Percentiles rank a stretch among this genome's conserved stretches.
Evolutionary conservation across 192 early-diverging fungal genomes (phyloP).

Genomic region (Dissophora globulifera): DNA sequence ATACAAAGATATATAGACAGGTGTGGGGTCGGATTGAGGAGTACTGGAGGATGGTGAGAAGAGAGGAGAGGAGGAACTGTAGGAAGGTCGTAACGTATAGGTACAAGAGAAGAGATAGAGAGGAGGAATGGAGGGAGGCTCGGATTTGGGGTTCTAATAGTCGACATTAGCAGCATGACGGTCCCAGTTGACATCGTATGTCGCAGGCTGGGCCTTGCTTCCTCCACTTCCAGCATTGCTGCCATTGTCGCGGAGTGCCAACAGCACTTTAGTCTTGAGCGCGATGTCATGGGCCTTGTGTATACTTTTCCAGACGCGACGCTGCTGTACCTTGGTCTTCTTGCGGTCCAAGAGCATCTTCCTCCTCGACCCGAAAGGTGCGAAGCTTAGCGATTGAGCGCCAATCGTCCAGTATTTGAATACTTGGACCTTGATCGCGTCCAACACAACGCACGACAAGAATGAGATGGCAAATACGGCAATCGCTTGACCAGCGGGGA

Average conservation of each 20-base stretch:
- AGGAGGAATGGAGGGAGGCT: neutral
- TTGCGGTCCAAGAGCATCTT: constrained; percentile 27
- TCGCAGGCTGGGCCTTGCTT: constrained; percentile 17
- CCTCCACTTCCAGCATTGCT: constrained; percentile 20
- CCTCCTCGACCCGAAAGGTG: constrained; percentile 33
- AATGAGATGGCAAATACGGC: constrained; percentile 65
- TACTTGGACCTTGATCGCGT: constrained; percentile 71
- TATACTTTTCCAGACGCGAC: constrained; percentile 30
- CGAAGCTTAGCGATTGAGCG: constrained; percentile 23
- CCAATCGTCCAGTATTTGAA: constrained; percentile 33
- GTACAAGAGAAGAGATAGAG: neutral
- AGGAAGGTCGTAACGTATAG: too few relatives aligned
- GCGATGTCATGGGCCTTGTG: constrained; percentile 17
- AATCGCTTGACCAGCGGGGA: constrained; percentile 61
- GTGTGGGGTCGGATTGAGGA: constrained; percentile 1
- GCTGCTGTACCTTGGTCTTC: constrained; percentile 4
- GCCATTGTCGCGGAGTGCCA: constrained; percentile 34
- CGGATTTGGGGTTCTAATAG: neutral
- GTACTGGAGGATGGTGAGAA: neutral
- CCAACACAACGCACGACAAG: constrained; percentile 67
- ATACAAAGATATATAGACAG: constrained; percentile 29
- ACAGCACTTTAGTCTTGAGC: constrained; percentile 24
- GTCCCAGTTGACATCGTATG: constrained; percentile 41
- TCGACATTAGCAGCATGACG: constrained; percentile 4
- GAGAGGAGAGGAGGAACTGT: neutral